Conservation (phyloP, 129 eudicot genomes). For the Flaveria ramosissima region DNA sequence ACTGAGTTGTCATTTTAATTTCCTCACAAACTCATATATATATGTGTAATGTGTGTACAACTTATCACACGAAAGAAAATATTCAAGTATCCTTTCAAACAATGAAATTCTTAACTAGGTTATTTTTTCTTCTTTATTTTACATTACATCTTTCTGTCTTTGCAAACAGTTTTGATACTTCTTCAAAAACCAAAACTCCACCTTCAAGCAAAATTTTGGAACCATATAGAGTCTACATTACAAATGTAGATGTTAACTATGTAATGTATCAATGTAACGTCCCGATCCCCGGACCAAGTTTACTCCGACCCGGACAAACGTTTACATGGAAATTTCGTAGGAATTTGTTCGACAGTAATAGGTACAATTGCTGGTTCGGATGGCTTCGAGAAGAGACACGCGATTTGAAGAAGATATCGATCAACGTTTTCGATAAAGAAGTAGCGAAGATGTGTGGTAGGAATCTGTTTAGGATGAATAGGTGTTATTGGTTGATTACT, state of each 20-base stretch:
- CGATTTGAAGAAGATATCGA: background rate
- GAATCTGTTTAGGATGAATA: background rate
- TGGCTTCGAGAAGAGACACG: background rate
- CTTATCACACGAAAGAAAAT: too few species aligned
- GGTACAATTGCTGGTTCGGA: constrained; percentile 13
- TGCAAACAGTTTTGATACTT: background rate
- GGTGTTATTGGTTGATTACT: constrained; percentile 25
- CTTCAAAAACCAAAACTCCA: background rate
- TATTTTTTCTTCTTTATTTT: background rate
- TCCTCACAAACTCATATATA: too few species aligned
- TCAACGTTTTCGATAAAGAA: constrained; percentile 13
- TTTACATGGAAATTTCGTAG: constrained; percentile 8
- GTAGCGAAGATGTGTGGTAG: constrained; percentile 6
- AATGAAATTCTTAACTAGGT: constrained; percentile 3
- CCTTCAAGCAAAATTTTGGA: constrained; percentile 8
- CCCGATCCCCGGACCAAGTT: background rate
- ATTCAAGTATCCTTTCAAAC: background rate
- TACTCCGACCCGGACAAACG: background rate
- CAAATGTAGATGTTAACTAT: background rate
- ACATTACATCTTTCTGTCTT: background rate
- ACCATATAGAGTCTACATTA: constrained; percentile 9
- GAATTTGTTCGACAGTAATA: background rate
- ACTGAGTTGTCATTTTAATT: too few species aligned
- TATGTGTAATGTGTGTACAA: too few species aligned
- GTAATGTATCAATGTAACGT: background rate